Conservation (phyloP, 345 rosid species). For the Viola odorata region DNA sequence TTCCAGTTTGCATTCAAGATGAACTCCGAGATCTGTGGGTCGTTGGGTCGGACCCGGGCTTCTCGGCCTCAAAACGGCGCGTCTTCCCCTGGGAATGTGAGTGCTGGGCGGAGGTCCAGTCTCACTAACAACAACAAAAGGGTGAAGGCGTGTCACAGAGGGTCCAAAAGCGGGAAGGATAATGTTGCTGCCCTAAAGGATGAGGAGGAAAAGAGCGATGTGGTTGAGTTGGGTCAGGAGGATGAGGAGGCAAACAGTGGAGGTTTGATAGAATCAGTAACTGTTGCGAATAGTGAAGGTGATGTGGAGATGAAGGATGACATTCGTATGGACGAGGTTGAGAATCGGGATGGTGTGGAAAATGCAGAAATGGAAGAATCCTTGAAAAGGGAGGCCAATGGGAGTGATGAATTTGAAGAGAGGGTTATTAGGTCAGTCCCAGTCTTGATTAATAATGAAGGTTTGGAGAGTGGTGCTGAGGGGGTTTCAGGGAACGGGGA, state of each 20-base stretch:
- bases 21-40: slow-evolving; percentile 76
- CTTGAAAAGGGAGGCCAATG: background rate
- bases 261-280: background rate
- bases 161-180: background rate
- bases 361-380: background rate
- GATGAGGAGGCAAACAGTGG: slow-evolving; percentile 34
- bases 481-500: background rate
- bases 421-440: slow-evolving; percentile 5
- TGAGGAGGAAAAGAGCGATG: slow-evolving; percentile 70
- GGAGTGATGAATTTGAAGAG: slow-evolving; percentile 5
- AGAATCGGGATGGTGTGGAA: slow-evolving; percentile 3
- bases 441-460: slow-evolving; percentile 4
- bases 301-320: slow-evolving; percentile 1
- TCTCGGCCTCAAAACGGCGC: slow-evolving; percentile 22
- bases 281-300: slow-evolving; percentile 6
- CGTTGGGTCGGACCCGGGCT: slow-evolving; percentile 70
- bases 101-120: background rate
- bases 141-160: slow-evolving; percentile 18
- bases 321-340: background rate
- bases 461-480: background rate
- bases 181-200: slow-evolving; percentile 22
- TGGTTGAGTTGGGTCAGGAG: slow-evolving; percentile 43
- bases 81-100: background rate
- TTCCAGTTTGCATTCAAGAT: slow-evolving; percentile 73
- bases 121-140: slow-evolving; percentile 20